Conservation (phyloP, 208 protist genomes). For the Leishmania arabica region DNA sequence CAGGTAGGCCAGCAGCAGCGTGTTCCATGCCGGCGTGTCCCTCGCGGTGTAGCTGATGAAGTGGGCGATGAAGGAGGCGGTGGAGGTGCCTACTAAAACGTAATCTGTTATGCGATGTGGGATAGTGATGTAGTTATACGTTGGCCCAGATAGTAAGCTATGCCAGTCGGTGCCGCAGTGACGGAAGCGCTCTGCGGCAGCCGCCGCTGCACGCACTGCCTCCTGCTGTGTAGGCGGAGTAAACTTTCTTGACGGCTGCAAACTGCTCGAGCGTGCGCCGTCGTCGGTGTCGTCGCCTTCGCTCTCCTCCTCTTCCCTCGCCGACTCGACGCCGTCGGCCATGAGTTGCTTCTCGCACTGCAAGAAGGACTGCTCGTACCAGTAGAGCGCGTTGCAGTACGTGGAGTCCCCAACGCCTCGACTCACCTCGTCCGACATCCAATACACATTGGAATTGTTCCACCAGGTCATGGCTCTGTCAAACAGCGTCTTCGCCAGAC, state of each 20-base stretch:
- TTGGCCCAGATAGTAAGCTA: constrained; percentile 2
- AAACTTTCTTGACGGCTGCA: background rate
- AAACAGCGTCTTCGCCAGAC: constrained; percentile 12
- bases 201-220: constrained; percentile 2
- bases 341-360: constrained; percentile 7
- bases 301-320: background rate
- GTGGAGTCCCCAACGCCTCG: background rate
- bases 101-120: constrained; percentile 26
- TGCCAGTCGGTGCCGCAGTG: constrained; percentile 31
- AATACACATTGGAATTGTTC: constrained; percentile 28
- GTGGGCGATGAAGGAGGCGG: background rate
- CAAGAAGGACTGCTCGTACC: constrained; percentile 13
- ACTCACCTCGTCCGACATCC: constrained; percentile 19
- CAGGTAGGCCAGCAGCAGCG: constrained; percentile 19
- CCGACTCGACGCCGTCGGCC: background rate
- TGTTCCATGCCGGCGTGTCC: constrained; percentile 2
- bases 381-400: constrained; percentile 39
- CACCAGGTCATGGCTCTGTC: constrained; percentile 17
- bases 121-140: constrained; percentile 20
- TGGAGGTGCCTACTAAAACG: constrained; percentile 1
- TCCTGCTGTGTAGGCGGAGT: background rate
- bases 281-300: no score
- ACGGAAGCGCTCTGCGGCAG: constrained; percentile 7
- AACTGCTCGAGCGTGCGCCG: no score
- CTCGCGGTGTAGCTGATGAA: constrained; percentile 3